Percentiles rank a stretch among this genome's conserved stretches.
Conservation (phyloP, 1,284 basidiomycete genomes). For the Ganoderma lingzhi region DNA sequence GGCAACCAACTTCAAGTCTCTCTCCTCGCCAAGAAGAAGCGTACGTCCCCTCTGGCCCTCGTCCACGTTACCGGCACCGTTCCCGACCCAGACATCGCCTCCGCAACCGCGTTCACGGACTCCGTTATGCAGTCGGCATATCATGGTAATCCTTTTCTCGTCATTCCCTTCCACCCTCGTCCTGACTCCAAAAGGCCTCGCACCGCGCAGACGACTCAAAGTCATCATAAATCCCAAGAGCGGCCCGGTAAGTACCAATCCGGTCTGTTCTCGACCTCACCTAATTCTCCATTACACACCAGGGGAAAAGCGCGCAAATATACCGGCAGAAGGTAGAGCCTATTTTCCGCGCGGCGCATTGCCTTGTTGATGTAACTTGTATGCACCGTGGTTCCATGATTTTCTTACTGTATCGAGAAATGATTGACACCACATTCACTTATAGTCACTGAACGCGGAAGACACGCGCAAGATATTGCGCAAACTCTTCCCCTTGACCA, state of each 20-base stretch:
- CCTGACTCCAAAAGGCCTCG: constrained; percentile 50
- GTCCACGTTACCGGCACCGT: constrained; percentile 53
- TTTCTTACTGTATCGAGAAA: not conserved
- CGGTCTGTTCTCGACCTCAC: not conserved
- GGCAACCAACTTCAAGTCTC: constrained; percentile 51
- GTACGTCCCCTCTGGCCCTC: constrained; percentile 48
- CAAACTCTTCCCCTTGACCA: constrained; percentile 63
- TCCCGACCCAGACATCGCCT: constrained; percentile 43
- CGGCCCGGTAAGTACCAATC: constrained; percentile 60
- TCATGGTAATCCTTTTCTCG: constrained; percentile 52
- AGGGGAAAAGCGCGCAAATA: constrained; percentile 75
- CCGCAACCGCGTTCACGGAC: constrained; percentile 63
- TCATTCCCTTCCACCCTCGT: constrained; percentile 13
- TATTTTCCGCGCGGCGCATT: constrained; percentile 82
- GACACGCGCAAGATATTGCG: constrained; percentile 81
- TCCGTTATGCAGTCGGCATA: constrained; percentile 68
- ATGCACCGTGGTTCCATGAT: constrained; percentile 43
- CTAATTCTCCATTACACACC: constrained; percentile 20
- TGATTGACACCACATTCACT: constrained; percentile 14
- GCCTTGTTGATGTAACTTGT: constrained; percentile 69
- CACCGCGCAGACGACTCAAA: constrained; percentile 61
- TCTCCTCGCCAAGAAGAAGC: constrained; percentile 50
- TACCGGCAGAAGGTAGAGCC: constrained; percentile 81
- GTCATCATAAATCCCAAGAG: constrained; percentile 92
- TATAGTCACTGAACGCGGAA: constrained; percentile 74